A percentile compares a stretch with the other conserved stretches of the same genome.
These are phyloP conservation scores for Stachybotrys echinatus DNA, from an alignment of 2,329 filamentous ascomycete species.

Conservation along the genomic window DNA sequence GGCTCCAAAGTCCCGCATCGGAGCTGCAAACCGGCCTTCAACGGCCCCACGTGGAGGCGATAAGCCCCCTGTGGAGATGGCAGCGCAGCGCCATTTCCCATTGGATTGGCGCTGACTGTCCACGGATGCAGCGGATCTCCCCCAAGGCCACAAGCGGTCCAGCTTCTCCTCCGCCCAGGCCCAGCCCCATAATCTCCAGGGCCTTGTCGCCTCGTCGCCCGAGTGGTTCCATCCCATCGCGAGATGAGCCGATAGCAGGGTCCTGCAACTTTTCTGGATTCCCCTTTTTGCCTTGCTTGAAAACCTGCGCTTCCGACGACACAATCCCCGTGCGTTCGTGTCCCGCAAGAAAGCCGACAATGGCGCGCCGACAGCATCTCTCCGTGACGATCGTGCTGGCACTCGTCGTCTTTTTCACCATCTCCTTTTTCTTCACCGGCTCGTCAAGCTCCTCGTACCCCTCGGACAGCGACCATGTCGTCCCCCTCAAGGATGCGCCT, in stretches of 20 bases:
- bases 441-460: conserved; percentile 18
- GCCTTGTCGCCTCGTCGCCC: neutral
- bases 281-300: neutral
- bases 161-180: too few species aligned
- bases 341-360: conserved; percentile 16
- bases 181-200: neutral
- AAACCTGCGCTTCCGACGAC: neutral
- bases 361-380: conserved; percentile 50
- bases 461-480: conserved; percentile 13
- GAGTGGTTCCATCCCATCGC: neutral
- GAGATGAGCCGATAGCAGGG: neutral
- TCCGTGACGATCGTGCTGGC: conserved; percentile 48
- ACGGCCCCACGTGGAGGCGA: neutral
- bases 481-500: conserved; percentile 13
- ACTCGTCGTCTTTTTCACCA: conserved; percentile 49
- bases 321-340: neutral
- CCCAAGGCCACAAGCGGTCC: neutral
- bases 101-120: neutral
- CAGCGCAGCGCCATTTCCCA: neutral
- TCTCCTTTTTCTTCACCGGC: conserved; percentile 56
- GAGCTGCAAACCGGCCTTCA: neutral
- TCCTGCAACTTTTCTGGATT: neutral
- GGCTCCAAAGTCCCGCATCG: neutral
- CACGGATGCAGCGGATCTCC: too few species aligned
- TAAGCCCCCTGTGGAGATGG: neutral